phyloP scores from a whole-genome alignment of 139 green algal species.

The Nannochloris sp. region DNA sequence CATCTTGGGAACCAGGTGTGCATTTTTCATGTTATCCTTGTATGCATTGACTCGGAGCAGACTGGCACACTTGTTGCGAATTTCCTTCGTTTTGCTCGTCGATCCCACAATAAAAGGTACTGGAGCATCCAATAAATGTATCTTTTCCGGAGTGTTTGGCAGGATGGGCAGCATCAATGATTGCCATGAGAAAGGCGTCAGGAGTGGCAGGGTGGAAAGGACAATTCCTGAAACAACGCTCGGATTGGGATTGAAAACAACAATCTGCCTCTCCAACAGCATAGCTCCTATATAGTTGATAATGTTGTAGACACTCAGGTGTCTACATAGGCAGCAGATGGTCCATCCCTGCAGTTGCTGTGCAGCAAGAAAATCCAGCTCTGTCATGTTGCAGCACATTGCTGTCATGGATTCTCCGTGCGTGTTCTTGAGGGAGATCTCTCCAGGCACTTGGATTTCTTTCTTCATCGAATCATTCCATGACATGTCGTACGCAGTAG shows the following conservation, averaged over 20 bases:
- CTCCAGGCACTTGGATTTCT: not conserved
- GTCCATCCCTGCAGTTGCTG: constrained; percentile 48
- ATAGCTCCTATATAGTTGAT: constrained; percentile 57
- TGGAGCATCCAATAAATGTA: constrained; percentile 45
- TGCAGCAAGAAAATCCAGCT: constrained; percentile 3
- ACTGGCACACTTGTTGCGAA: constrained; percentile 39
- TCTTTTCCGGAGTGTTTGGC: constrained; percentile 26
- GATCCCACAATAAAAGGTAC: constrained; percentile 74
- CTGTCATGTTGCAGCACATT: not conserved
- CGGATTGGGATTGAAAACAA: constrained; percentile 81
- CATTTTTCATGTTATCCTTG: constrained; percentile 60
- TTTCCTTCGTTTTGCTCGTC: constrained; percentile 80
- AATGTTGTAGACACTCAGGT: constrained; percentile 72
- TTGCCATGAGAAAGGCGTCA: constrained; percentile 81
- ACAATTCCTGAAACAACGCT: constrained; percentile 55
- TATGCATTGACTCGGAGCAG: constrained; percentile 80
- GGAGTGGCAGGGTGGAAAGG: constrained; percentile 68
- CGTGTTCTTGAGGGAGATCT: not conserved
- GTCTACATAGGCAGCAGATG: constrained; percentile 59
- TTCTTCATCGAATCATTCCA: not conserved
- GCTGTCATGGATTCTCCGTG: not conserved
- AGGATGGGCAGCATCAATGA: constrained; percentile 76
- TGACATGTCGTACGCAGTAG: not conserved
- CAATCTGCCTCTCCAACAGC: constrained; percentile 80
- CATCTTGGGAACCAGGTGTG: constrained; percentile 36